Conservation (phyloP, 75 land plant genomes). For the Selaginella moellendorffii region DNA sequence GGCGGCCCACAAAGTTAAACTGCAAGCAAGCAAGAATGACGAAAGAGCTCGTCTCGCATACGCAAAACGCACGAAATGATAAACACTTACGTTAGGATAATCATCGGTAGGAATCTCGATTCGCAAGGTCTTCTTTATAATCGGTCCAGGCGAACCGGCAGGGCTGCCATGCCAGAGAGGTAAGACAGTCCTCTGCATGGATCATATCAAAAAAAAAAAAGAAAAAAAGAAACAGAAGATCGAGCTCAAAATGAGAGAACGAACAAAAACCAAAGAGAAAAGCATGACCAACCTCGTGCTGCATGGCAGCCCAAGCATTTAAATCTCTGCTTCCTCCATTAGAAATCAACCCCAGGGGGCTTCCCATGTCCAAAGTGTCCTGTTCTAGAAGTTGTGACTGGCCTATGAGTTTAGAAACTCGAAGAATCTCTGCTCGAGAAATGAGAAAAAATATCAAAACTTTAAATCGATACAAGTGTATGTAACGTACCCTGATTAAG, state of each 20-base stretch:
- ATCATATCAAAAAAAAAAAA: background rate
- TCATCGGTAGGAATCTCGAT: slow-evolving; percentile 86
- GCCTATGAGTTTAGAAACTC: slow-evolving; percentile 58
- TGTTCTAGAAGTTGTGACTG: slow-evolving; percentile 53
- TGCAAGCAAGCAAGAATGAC: slow-evolving; percentile 21
- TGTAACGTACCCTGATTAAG: background rate
- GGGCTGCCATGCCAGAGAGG: slow-evolving; percentile 73
- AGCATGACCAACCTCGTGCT: slow-evolving; percentile 4
- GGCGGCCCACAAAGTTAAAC: slow-evolving; percentile 94
- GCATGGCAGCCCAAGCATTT: slow-evolving; percentile 44
- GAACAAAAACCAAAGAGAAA: background rate
- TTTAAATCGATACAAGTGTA: background rate
- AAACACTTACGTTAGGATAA: slow-evolving; percentile 53
- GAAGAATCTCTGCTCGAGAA: slow-evolving; percentile 46
- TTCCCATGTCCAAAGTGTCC: slow-evolving; percentile 58
- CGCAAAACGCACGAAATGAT: background rate
- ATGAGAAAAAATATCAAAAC: background rate
- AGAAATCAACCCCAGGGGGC: slow-evolving; percentile 47
- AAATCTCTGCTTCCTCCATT: slow-evolving; percentile 66
- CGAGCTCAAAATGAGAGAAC: background rate
- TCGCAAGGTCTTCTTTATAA: slow-evolving; percentile 70
- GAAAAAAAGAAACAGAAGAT: background rate
- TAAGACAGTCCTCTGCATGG: slow-evolving; percentile 40
- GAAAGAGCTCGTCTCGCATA: background rate
- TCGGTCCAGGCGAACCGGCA: slow-evolving; percentile 50